Evolutionary conservation across 148 eudicot species (phyloP).

Genomic region (Persicaria maculosa): DNA sequence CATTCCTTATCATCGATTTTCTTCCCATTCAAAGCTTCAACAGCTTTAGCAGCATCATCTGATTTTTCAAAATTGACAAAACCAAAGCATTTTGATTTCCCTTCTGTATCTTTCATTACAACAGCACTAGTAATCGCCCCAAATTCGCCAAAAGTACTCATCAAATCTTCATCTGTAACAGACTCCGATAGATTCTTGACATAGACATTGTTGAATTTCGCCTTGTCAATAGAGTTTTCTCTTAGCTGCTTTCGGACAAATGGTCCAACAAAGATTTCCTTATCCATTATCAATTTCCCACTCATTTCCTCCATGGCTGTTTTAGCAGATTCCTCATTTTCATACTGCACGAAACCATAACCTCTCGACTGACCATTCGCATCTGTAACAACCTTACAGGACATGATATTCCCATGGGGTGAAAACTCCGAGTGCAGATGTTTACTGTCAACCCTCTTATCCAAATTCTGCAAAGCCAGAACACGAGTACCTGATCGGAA

Average conservation of each 20-base stretch:
- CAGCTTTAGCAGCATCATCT: slow-evolving; percentile 84
- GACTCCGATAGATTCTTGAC: slow-evolving; percentile 82
- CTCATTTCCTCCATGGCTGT: slow-evolving; percentile 75
- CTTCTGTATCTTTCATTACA: slow-evolving; percentile 79
- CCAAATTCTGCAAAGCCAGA: slow-evolving; percentile 52
- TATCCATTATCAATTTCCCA: slow-evolving; percentile 82
- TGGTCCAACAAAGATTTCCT: slow-evolving; percentile 83
- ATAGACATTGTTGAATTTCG: slow-evolving; percentile 72
- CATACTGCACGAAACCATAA: slow-evolving; percentile 92
- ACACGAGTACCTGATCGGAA: neutral
- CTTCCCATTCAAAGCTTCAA: slow-evolving; percentile 63
- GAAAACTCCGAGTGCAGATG: slow-evolving; percentile 74
- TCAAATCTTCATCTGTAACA: slow-evolving; percentile 63
- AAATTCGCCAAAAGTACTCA: slow-evolving; percentile 55
- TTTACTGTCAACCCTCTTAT: slow-evolving; percentile 83
- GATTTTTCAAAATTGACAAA: slow-evolving; percentile 91
- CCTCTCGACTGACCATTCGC: slow-evolving; percentile 81
- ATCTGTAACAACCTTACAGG: slow-evolving; percentile 91
- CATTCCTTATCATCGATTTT: slow-evolving; percentile 76
- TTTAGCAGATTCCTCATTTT: slow-evolving; percentile 69
- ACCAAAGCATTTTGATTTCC: slow-evolving; percentile 87
- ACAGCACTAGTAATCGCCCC: slow-evolving; percentile 71
- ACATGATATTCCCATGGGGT: slow-evolving; percentile 63
- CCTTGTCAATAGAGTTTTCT: slow-evolving; percentile 50
- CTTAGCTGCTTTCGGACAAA: slow-evolving; percentile 77